Base-by-base conservation (phyloP, 2,329 filamentous ascomycete genomes). In the Pestalotiopsis sp. region DNA sequence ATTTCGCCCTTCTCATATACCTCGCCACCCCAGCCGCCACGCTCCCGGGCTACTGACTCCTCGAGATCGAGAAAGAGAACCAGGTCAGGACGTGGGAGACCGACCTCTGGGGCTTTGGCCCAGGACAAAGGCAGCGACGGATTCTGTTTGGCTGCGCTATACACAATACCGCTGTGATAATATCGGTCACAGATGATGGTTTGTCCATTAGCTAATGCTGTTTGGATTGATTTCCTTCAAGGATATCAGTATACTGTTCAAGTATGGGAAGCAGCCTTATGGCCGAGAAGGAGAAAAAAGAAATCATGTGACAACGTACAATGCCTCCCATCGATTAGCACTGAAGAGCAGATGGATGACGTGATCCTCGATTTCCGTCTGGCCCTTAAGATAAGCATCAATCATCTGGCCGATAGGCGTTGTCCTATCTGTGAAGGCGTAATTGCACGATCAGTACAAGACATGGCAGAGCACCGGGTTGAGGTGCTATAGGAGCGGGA, bases 151-250 rank as follows among this genome's bases (percentile, higher is more conserved):
- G 96, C 95, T 0, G 94, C 94, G 27, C 91, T 94, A 83, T 98
- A 99, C 64, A 98, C 94, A 68, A 95, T 93, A 67, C 96, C 96
- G 23, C 93, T 96, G 84, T 97, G 95, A 79, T 97, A 97, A 83
- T 98, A 99, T 62, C 96, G 91, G 80, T 99, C 96, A 73, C 95
- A 91, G 52, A 99, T 85, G 39, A 99, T 86, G 0, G 90, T 96
- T 23, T 86, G 90, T 9, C 95, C 95, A 1, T 84, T 79, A 0
- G 84, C 81, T 5, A 98, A 80, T 5, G 88, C 82, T 1, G 80
- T 68, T 20, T 83, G 76, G 61, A 91, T 90, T 64, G 81, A 81
- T 72, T 84, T 82, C 2, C 87, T 89, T 69, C n/a, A 23, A 25
- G 27, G 2, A 5, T 4, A 14, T n/a, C 12, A 39, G 11, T 17